Evolutionary conservation across 1,284 basidiomycete genomes (phyloP), one percentile per base, ranked within the genome.

Genomic region (Peniophora sp.): DNA sequence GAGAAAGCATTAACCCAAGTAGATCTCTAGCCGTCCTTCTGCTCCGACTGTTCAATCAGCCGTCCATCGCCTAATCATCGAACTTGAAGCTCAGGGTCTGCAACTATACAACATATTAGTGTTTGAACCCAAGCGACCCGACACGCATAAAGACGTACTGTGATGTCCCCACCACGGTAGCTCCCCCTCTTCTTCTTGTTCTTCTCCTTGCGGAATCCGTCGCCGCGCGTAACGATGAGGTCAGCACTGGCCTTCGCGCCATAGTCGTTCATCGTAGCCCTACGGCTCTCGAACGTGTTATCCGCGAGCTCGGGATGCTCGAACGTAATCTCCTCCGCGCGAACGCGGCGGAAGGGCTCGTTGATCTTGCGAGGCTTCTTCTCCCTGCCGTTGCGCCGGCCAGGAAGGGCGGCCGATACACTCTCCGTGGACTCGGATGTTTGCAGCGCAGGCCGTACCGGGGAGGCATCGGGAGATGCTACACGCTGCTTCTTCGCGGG

Each of bases 171-270:
- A 17, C 93, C 93, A 47, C 80, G 80, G 68, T 97, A 96, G 56
- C 87, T 91, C 2, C 94, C 96, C 59, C 89, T 77, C 73, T 99
- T 98, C 74, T 98, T 98, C 81, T 99, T 99, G 74, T 97, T 98
- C 74, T 99, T 98, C 75, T 97, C 96, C 70, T 98, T 99, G 50
- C 93, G 81, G 75, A 99, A 99, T 8, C 92, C 91, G 47, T 89
- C 89, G 11, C 96, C 96, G 5, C 92, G 81, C 2, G 96, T 98
- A 20, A 95, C 89, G 58, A 97, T 89, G 53, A 99, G 72, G 68
- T 98, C 96, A 46, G 79, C 75, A 54, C 84, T 83, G 0, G 96
- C 96, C 51, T 78, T 79, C 17, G 85, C 86, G 27, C 96, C 96
- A 63, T 97, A 99, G 64, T 97, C 96, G 57, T 84, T 85, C 19